Evolutionary conservation across 179 eudicot genomes (phyloP).

Genomic region (Nepenthes alata): DNA sequence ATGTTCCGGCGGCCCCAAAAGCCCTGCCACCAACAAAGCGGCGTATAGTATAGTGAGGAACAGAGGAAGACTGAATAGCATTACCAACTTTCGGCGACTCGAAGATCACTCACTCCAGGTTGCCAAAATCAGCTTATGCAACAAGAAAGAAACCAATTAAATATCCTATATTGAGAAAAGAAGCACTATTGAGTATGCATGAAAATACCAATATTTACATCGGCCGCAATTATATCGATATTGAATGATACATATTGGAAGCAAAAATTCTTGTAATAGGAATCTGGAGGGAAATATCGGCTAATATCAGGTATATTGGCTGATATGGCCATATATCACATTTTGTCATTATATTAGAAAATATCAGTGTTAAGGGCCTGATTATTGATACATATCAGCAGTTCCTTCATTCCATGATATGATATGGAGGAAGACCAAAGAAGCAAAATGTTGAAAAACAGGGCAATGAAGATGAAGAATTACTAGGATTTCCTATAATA

Average conservation of each 20-base stretch:
- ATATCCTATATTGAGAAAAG: too few relatives aligned
- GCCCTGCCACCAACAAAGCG: constrained; percentile 24
- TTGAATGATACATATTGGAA: neutral
- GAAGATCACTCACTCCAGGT: too few relatives aligned
- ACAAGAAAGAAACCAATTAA: neutral
- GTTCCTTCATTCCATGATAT: too few relatives aligned
- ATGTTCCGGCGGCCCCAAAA: constrained; percentile 29
- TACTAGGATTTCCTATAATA: neutral
- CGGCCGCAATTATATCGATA: neutral
- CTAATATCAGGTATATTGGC: too few relatives aligned
- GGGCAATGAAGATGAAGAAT: neutral
- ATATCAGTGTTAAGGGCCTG: too few relatives aligned
- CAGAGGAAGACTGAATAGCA: neutral
- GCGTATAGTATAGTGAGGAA: neutral
- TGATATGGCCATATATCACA: too few relatives aligned
- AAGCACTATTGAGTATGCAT: too few relatives aligned
- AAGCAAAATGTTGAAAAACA: neutral
- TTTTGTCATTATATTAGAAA: too few relatives aligned
- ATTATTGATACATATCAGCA: too few relatives aligned
- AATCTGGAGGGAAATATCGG: neutral
- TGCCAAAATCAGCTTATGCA: neutral
- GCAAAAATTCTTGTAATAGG: neutral
- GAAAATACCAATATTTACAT: neutral
- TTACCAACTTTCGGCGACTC: neutral
- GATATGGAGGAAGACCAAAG: neutral